phyloP scores from a whole-genome alignment of 148 eudicot genomes.

The Rhododendron griersonianum region DNA sequence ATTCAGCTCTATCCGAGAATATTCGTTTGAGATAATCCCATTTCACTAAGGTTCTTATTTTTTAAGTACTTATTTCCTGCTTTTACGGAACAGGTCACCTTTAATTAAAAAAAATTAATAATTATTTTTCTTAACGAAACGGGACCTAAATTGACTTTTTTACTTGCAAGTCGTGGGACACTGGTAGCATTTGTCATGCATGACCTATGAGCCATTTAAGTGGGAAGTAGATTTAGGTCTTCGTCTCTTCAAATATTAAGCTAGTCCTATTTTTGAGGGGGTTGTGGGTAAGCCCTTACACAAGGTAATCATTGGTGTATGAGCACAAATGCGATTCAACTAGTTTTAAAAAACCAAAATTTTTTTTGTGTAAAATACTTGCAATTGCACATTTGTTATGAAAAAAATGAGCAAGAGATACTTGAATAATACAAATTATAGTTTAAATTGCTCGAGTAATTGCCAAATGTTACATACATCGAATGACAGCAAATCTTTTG shows the following conservation, averaged over 20 bases:
- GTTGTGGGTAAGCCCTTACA: background rate
- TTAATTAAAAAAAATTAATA: no score
- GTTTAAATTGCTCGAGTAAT: background rate
- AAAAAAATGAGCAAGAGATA: background rate
- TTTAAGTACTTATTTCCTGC: no score
- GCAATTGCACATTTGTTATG: background rate
- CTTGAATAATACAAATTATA: background rate
- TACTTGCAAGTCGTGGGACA: no score
- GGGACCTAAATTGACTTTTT: no score
- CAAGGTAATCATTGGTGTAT: background rate
- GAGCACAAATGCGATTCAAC: background rate
- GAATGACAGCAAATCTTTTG: background rate
- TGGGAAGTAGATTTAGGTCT: background rate
- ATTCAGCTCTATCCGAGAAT: background rate
- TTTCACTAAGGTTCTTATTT: no score
- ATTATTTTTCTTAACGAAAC: no score
- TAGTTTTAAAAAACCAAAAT: background rate
- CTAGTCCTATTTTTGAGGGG: background rate
- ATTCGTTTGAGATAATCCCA: no score
- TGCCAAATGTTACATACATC: background rate
- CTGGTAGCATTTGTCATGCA: no score
- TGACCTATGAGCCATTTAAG: no score
- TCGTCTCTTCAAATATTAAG: background rate
- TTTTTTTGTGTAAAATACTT: background rate
- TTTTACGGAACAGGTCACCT: no score